These are phyloP conservation scores for Podospora tetraspora DNA, from an alignment of 495 filamentous ascomycete species.

Conservation along the genomic window DNA sequence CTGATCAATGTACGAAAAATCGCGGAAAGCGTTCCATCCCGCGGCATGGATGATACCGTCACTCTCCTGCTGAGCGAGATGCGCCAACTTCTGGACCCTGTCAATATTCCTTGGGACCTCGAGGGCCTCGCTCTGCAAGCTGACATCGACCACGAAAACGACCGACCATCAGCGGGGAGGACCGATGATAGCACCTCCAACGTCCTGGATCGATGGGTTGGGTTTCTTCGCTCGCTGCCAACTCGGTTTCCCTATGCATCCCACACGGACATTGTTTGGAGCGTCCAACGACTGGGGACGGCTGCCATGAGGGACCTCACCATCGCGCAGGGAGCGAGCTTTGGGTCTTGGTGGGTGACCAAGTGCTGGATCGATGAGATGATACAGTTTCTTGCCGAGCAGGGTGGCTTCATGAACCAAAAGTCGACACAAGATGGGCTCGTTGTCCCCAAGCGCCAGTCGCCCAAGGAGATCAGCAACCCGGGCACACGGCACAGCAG, in stretches of 20 bases:
- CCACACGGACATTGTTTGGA: slow-evolving; percentile 61
- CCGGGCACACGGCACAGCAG: slow-evolving; percentile 40
- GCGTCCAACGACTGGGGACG: slow-evolving; percentile 61
- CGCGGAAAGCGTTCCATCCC: slow-evolving; percentile 55
- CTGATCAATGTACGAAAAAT: slow-evolving; percentile 68
- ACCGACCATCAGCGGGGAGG: slow-evolving; percentile 26
- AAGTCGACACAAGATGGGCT: slow-evolving; percentile 23
- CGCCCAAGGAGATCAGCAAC: slow-evolving; percentile 26
- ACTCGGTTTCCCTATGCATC: slow-evolving; percentile 66
- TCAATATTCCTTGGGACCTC: slow-evolving; percentile 50
- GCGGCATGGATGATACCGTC: slow-evolving; percentile 61
- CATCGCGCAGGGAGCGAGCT: slow-evolving; percentile 74
- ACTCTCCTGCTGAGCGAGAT: slow-evolving; percentile 71
- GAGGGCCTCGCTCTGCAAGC: slow-evolving; percentile 51
- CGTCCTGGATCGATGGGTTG: slow-evolving; percentile 79
- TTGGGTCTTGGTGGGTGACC: slow-evolving; percentile 96
- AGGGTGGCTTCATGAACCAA: slow-evolving; percentile 79
- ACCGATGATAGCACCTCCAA: slow-evolving; percentile 40
- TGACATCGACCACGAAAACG: slow-evolving; percentile 43
- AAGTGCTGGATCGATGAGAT: slow-evolving; percentile 97
- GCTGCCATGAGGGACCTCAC: slow-evolving; percentile 75
- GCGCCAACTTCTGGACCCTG: slow-evolving; percentile 62
- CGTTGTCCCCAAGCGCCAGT: slow-evolving; percentile 26
- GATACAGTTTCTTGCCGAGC: slow-evolving; percentile 84
- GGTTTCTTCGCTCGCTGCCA: slow-evolving; percentile 71